Conservation (phyloP, 352 stramenopile species). For the Phytophthora foliorum region DNA sequence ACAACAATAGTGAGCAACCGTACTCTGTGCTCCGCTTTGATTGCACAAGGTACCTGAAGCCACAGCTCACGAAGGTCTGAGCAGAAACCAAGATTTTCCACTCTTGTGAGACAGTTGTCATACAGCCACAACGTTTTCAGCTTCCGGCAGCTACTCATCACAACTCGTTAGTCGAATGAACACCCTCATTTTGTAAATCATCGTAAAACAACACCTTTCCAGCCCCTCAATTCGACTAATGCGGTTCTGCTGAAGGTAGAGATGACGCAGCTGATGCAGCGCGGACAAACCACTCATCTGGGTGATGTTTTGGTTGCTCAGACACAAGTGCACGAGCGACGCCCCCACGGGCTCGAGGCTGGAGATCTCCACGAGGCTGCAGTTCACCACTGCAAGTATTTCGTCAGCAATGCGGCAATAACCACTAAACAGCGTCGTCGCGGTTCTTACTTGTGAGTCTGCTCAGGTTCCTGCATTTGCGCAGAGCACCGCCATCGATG, state of each 20-base stretch:
- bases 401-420: background rate
- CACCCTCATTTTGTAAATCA: background rate
- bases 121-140: constrained; percentile 86
- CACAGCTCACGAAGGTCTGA: constrained; percentile 86
- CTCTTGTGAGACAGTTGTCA: constrained; percentile 65
- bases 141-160: constrained; percentile 52
- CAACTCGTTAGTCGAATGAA: background rate
- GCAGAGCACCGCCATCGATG: constrained; percentile 53
- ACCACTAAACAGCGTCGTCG: background rate
- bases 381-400: constrained; percentile 72
- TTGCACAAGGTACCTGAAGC: constrained; percentile 54
- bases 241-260: constrained; percentile 87
- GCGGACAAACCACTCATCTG: constrained; percentile 59
- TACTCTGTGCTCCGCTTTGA: background rate
- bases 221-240: constrained; percentile 86
- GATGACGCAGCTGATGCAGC: constrained; percentile 68
- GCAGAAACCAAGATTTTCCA: constrained; percentile 74
- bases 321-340: constrained; percentile 82
- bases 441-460: constrained; percentile 58
- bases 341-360: constrained; percentile 59
- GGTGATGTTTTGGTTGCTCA: constrained; percentile 76
- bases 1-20: background rate
- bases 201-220: constrained; percentile 37
- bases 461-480: constrained; percentile 58
- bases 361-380: constrained; percentile 58